These are phyloP conservation scores for Maudiozyma barnettii DNA, from an alignment of 805 yeast genomes.

Conservation along the genomic window DNA sequence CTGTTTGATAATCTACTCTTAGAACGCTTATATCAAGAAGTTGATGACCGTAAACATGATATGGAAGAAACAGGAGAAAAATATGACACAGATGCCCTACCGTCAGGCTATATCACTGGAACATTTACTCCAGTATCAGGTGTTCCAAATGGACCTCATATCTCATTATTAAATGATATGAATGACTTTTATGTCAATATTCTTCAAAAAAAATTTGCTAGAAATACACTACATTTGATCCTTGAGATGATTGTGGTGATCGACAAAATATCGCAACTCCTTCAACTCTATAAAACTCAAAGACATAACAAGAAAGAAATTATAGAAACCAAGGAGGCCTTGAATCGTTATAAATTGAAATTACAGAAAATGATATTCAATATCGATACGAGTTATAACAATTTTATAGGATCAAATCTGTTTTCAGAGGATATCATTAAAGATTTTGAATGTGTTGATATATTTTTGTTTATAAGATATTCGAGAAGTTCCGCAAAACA, in stretches of 20 bases:
- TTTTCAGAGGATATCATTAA: constrained; percentile 30
- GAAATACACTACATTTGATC: constrained; percentile 23
- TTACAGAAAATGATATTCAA: constrained; percentile 26
- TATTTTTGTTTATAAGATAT: constrained; percentile 34
- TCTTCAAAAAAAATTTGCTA: constrained; percentile 28
- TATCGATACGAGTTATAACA: constrained; percentile 30
- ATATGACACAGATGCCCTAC: neutral
- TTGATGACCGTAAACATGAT: neutral
- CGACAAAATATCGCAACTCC: constrained; percentile 14
- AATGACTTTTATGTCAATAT: constrained; percentile 23
- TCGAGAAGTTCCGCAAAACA: constrained; percentile 34
- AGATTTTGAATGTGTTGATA: constrained; percentile 31
- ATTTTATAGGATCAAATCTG: constrained; percentile 30
- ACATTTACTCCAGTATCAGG: neutral
- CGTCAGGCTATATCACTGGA: neutral
- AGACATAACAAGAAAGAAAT: constrained; percentile 3
- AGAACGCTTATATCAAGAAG: constrained; percentile 9
- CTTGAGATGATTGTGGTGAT: constrained; percentile 27
- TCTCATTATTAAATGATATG: neutral
- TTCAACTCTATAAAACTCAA: constrained; percentile 5
- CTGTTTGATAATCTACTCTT: constrained; percentile 17
- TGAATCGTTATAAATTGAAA: constrained; percentile 6
- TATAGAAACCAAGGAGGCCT: constrained; percentile 5
- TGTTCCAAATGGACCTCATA: neutral
- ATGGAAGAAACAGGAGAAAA: neutral